Evolutionary conservation across 1,284 basidiomycete genomes (phyloP).

Genomic region (Moesziomyces sp.): DNA sequence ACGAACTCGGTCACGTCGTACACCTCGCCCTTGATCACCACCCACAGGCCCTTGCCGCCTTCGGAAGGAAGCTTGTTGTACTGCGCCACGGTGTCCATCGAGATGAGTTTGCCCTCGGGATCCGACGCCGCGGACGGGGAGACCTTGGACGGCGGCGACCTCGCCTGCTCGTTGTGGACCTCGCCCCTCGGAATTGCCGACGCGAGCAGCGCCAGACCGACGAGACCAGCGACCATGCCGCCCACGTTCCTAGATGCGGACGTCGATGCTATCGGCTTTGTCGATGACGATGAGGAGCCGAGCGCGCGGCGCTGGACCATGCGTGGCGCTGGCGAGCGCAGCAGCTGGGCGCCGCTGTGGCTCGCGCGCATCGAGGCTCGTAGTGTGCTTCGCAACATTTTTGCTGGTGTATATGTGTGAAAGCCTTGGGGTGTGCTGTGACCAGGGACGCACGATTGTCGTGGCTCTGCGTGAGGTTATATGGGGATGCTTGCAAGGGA

Average conservation of each 20-base stretch:
- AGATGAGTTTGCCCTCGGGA: conserved; percentile 46
- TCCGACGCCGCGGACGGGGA: conserved; percentile 27
- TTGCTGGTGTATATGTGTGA: neutral
- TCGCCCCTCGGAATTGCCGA: conserved; percentile 14
- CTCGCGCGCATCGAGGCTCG: conserved; percentile 25
- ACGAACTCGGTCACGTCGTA: conserved; percentile 81
- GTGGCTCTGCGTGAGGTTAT: neutral
- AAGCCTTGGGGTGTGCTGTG: neutral
- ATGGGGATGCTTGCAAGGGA: neutral
- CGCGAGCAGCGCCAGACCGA: conserved; percentile 35
- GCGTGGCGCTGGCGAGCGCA: conserved; percentile 16
- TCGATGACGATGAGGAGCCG: conserved; percentile 5
- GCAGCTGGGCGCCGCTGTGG: conserved; percentile 12
- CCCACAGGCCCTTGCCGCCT: conserved; percentile 55
- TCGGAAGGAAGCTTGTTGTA: conserved; percentile 53
- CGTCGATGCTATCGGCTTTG: neutral
- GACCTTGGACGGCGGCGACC: conserved; percentile 21
- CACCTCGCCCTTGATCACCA: conserved; percentile 63
- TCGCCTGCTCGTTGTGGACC: conserved; percentile 26
- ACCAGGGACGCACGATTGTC: neutral
- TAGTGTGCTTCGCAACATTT: conserved; percentile 21
- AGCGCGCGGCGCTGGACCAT: conserved; percentile 10
- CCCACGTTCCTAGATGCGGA: conserved; percentile 6
- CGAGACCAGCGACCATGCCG: conserved; percentile 27
- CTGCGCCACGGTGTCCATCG: conserved; percentile 49